Conservation (phyloP, 495 filamentous ascomycete species). For the Aspergillus baeticus region DNA sequence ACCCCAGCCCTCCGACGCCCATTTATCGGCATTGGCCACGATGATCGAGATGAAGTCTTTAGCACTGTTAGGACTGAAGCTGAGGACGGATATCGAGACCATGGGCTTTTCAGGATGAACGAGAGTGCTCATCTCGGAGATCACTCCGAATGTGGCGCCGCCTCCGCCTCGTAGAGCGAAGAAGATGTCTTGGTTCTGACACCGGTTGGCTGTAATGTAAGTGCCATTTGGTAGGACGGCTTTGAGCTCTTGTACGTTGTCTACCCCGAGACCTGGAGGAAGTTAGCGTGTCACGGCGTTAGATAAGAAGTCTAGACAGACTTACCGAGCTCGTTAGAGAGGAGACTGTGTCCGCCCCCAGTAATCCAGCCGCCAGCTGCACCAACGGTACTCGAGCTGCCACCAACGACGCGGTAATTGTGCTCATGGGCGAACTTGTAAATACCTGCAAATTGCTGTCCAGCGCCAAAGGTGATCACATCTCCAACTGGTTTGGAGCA, state of each 20-base stretch:
- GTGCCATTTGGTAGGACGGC: slow-evolving; percentile 45
- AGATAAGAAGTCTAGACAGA: not conserved
- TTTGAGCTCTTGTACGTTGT: slow-evolving; percentile 45
- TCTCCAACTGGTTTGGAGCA: slow-evolving; percentile 6
- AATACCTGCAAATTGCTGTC: slow-evolving; percentile 46
- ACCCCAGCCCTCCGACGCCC: slow-evolving; percentile 48
- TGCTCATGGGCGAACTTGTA: slow-evolving; percentile 35
- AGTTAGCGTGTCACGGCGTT: not conserved
- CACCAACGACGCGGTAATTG: slow-evolving; percentile 27
- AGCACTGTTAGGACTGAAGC: slow-evolving; percentile 25
- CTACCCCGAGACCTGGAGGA: slow-evolving; percentile 39
- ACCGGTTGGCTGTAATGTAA: slow-evolving; percentile 38
- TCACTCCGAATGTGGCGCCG: slow-evolving; percentile 54
- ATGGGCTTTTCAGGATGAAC: slow-evolving; percentile 32
- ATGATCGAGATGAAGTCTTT: slow-evolving; percentile 35
- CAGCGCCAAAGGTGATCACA: slow-evolving; percentile 49
- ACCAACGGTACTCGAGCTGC: slow-evolving; percentile 24
- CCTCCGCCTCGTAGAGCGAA: slow-evolving; percentile 57
- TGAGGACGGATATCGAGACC: slow-evolving; percentile 34
- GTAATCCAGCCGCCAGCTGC: slow-evolving; percentile 40
- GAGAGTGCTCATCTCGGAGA: slow-evolving; percentile 43
- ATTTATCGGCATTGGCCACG: slow-evolving; percentile 38
- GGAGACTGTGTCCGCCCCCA: slow-evolving; percentile 43
- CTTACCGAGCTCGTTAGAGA: slow-evolving; percentile 37
- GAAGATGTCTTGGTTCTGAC: slow-evolving; percentile 46